Evolutionary conservation across 2,329 filamentous ascomycete species (phyloP).

Genomic region (Pleoardoris graminearum): DNA sequence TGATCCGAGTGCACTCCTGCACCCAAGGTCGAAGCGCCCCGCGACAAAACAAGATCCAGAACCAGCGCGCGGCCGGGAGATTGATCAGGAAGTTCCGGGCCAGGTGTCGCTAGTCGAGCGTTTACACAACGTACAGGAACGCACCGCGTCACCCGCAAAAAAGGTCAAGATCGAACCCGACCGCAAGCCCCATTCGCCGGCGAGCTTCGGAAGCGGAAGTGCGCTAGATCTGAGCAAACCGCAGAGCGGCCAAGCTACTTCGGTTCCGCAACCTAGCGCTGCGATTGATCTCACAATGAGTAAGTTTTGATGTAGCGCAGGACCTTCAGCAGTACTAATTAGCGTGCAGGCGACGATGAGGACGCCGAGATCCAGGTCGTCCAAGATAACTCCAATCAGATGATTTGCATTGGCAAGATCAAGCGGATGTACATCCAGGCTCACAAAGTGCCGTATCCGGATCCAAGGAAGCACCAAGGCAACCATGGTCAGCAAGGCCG

Average conservation of each 20-base stretch:
- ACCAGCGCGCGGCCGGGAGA: conserved; percentile 26
- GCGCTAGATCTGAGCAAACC: conserved; percentile 52
- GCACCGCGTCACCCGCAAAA: conserved; percentile 57
- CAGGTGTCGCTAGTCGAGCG: conserved; percentile 71
- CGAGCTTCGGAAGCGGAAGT: conserved; percentile 21
- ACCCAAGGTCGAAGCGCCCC: conserved; percentile 42
- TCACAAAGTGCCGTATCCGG: conserved; percentile 68
- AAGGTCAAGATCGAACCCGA: conserved; percentile 35
- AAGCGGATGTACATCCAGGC: conserved; percentile 69
- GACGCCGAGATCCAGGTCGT: conserved; percentile 61
- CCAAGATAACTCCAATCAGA: conserved; percentile 65
- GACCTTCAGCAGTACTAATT: conserved; percentile 23
- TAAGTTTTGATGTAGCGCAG: conserved; percentile 15
- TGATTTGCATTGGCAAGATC: conserved; percentile 81
- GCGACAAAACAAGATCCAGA: conserved; percentile 26
- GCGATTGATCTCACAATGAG: conserved; percentile 44
- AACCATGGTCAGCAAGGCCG: conserved; percentile 64
- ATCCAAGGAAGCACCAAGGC: conserved; percentile 63
- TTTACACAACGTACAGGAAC: conserved; percentile 73
- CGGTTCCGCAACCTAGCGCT: conserved; percentile 8
- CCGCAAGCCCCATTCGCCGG: conserved; percentile 21
- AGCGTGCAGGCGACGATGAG: conserved; percentile 56
- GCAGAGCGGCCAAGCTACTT: conserved; percentile 6
- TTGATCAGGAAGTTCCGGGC: conserved; percentile 39
- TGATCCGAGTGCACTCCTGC: conserved; percentile 40